Evolutionary conservation across 1,139 yeast species (phyloP).

Genomic region (Starmera stellimalicola): DNA sequence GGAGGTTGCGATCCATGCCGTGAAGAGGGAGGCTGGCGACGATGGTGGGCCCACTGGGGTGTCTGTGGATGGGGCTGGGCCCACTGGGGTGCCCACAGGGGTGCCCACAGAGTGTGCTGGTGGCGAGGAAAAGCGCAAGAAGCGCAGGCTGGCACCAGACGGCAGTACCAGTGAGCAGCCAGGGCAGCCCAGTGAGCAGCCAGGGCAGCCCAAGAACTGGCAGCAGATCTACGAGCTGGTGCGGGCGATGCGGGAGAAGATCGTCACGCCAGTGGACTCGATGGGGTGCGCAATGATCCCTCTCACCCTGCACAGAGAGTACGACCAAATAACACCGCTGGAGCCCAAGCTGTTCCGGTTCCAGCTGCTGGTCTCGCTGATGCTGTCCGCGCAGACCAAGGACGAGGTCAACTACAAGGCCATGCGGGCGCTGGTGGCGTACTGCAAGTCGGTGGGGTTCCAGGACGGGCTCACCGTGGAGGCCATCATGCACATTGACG

Average conservation of each 20-base stretch:
- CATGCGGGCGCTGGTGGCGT: constrained; percentile 46
- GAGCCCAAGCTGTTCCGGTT: constrained; percentile 47
- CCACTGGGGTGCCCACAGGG: no score
- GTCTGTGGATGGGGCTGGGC: no score
- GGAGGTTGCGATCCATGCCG: no score
- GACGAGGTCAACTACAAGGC: constrained; percentile 80
- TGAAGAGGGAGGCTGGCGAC: no score
- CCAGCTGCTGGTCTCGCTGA: constrained; percentile 68
- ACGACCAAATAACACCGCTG: constrained; percentile 16
- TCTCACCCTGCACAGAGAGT: constrained; percentile 26
- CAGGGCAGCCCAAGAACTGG: constrained; percentile 37
- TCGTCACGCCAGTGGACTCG: constrained; percentile 75
- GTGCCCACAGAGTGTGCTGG: no score
- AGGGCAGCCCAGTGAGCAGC: background rate
- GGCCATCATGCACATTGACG: constrained; percentile 41
- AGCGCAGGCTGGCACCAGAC: no score
- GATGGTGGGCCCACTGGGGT: no score
- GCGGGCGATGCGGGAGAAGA: constrained; percentile 52
- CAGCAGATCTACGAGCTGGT: constrained; percentile 49
- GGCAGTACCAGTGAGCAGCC: no score
- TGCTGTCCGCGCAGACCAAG: constrained; percentile 89
- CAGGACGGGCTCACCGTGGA: constrained; percentile 32
- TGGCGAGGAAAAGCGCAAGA: no score
- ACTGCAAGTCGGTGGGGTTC: constrained; percentile 30
- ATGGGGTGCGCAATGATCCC: constrained; percentile 85